Evolutionary conservation across 1,284 basidiomycete genomes (phyloP).

Genomic region (Apiotrichum laibachii): DNA sequence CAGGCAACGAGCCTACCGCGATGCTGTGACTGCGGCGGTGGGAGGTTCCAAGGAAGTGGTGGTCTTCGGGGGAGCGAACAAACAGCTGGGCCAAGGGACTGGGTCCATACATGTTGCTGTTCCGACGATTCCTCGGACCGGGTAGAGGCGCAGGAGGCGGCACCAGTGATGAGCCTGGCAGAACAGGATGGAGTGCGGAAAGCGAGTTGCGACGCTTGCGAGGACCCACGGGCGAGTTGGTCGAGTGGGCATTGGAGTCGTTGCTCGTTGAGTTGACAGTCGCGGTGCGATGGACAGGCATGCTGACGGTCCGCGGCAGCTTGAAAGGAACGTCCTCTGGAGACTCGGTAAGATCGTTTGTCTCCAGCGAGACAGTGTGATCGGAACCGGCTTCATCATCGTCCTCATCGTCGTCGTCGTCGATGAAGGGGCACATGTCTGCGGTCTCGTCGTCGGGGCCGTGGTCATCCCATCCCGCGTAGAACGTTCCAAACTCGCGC

Average conservation of each 20-base stretch:
- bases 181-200: constrained; percentile 11
- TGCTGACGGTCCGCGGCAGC: neutral
- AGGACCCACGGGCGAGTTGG: neutral
- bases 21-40: constrained; percentile 3
- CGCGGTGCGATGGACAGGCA: neutral
- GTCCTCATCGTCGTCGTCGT: constrained; percentile 24
- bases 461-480: constrained; percentile 53
- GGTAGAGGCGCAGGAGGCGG: constrained; percentile 1
- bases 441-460: constrained; percentile 43
- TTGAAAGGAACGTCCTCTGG: constrained; percentile 10
- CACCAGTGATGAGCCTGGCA: neutral
- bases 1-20: constrained; percentile 15
- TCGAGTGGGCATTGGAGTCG: neutral
- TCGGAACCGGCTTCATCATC: neutral
- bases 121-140: constrained; percentile 26
- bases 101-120: constrained; percentile 40
- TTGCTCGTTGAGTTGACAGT: neutral
- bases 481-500: constrained; percentile 58
- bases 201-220: constrained; percentile 27
- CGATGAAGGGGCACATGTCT: constrained; percentile 16
- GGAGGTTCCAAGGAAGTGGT: neutral
- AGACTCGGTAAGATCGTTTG: neutral
- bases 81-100: constrained; percentile 50
- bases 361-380: too few relatives aligned
- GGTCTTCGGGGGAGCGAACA: constrained; percentile 24